Evolutionary conservation across 768 basidiomycete species (phyloP).

Genomic region (Sporobolomyces roseus): DNA sequence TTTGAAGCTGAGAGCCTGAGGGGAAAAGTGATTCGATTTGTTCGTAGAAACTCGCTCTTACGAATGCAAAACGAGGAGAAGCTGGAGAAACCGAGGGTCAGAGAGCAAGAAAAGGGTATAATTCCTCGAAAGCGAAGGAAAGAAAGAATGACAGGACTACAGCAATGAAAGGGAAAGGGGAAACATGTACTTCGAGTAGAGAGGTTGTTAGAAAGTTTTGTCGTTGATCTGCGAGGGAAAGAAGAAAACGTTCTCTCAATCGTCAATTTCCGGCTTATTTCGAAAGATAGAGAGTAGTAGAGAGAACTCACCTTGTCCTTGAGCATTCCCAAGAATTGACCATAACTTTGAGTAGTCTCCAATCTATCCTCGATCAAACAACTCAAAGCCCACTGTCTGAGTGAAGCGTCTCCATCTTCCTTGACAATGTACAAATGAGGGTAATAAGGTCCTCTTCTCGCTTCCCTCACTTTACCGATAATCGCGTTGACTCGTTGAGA

Average conservation of each 20-base stretch:
- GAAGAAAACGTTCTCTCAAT: too few species aligned
- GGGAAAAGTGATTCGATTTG: too few species aligned
- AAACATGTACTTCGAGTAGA: not conserved
- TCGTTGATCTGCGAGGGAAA: slow-evolving; percentile 27
- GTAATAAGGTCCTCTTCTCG: slow-evolving; percentile 85
- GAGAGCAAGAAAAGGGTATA: slow-evolving; percentile 1
- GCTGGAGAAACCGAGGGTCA: not conserved
- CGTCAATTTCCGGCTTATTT: not conserved
- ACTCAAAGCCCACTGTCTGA: slow-evolving; percentile 92
- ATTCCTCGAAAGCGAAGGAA: not conserved
- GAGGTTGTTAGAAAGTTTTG: slow-evolving; percentile 30
- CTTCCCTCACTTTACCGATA: slow-evolving; percentile 88
- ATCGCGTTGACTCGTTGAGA: slow-evolving; percentile 92
- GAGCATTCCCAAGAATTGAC: slow-evolving; percentile 62
- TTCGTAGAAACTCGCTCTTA: too few species aligned
- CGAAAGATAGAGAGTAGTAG: not conserved
- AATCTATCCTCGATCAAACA: slow-evolving; percentile 91
- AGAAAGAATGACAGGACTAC: not conserved
- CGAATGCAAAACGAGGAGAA: too few species aligned
- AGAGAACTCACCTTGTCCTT: slow-evolving; percentile 32
- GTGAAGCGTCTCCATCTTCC: slow-evolving; percentile 92
- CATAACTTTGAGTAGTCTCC: slow-evolving; percentile 90
- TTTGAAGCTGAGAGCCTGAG: too few species aligned
- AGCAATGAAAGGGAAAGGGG: not conserved
- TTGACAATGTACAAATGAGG: slow-evolving; percentile 95